Conservation (phyloP, 495 filamentous ascomycete genomes). For the Pyrenula massariospora region DNA sequence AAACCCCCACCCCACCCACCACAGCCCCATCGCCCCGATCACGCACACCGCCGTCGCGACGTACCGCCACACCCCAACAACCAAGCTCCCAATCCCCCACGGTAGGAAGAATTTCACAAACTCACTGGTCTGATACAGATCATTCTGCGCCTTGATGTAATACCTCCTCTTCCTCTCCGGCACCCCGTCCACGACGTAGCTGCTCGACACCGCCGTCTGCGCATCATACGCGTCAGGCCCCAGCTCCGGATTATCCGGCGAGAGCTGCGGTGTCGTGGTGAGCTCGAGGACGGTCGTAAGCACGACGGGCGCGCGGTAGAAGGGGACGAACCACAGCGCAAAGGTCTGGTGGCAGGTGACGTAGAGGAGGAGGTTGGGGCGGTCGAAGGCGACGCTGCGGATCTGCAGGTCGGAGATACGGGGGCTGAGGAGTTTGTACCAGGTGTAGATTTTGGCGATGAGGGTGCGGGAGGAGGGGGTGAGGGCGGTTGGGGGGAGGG, state of each 20-base stretch:
- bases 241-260: constrained; percentile 9
- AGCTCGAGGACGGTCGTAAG: constrained; percentile 67
- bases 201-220: constrained; percentile 7
- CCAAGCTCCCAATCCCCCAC: constrained; percentile 20
- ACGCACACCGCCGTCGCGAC: constrained; percentile 51
- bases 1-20: constrained; percentile 31
- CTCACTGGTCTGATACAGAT: constrained; percentile 72
- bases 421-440: constrained; percentile 78
- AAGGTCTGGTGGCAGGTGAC: constrained; percentile 61
- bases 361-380: constrained; percentile 52
- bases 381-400: constrained; percentile 50
- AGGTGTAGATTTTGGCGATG: constrained; percentile 62
- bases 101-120: constrained; percentile 55
- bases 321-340: constrained; percentile 64
- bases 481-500: constrained; percentile 22
- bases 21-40: constrained; percentile 36
- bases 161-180: constrained; percentile 25
- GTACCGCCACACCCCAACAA: constrained; percentile 47
- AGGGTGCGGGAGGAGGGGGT: constrained; percentile 34
- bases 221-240: constrained; percentile 13
- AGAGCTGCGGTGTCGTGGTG: constrained; percentile 16
- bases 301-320: constrained; percentile 51
- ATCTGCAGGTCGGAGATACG: constrained; percentile 51
- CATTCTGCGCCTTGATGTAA: constrained; percentile 64
- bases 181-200: background rate